Conservation (phyloP, 1,284 basidiomycete genomes). For the Fomitopsis palustris region DNA sequence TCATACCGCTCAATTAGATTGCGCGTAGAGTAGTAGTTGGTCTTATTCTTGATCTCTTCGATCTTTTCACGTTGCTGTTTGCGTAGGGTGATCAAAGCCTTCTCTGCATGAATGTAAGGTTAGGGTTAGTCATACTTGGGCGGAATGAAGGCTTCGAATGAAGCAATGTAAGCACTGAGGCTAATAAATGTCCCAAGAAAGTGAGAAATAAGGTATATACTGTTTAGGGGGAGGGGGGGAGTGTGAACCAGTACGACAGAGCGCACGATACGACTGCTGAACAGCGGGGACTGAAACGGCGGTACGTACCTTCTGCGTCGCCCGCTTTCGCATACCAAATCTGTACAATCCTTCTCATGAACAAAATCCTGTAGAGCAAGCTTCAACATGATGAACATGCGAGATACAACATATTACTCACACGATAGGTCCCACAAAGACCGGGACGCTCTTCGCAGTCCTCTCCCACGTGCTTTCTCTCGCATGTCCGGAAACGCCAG, state of each 20-base stretch:
- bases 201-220: too few relatives aligned
- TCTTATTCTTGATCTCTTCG: slow-evolving; percentile 97
- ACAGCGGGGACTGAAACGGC: too few relatives aligned
- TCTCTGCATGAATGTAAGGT: slow-evolving; percentile 50
- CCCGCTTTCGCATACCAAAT: slow-evolving; percentile 87
- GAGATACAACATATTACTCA: slow-evolving; percentile 38
- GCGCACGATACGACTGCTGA: slow-evolving; percentile 5
- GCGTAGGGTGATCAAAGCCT: slow-evolving; percentile 71
- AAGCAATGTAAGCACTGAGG: background rate
- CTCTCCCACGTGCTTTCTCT: slow-evolving; percentile 43
- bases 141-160: slow-evolving; percentile 3
- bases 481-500: slow-evolving; percentile 12
- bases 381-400: background rate
- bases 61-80: slow-evolving; percentile 84
- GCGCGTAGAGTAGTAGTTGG: slow-evolving; percentile 91
- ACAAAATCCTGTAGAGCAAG: slow-evolving; percentile 65
- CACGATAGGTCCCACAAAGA: slow-evolving; percentile 78
- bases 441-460: slow-evolving; percentile 47
- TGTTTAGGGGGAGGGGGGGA: too few relatives aligned
- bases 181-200: slow-evolving; percentile 54
- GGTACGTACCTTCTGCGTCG: slow-evolving; percentile 71
- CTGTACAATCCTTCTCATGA: slow-evolving; percentile 79
- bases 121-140: background rate
- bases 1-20: slow-evolving; percentile 92
- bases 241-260: background rate